These are phyloP conservation scores for Mortierella hygrophila DNA, from an alignment of 192 early-diverging fungal species.

Conservation along the genomic window DNA sequence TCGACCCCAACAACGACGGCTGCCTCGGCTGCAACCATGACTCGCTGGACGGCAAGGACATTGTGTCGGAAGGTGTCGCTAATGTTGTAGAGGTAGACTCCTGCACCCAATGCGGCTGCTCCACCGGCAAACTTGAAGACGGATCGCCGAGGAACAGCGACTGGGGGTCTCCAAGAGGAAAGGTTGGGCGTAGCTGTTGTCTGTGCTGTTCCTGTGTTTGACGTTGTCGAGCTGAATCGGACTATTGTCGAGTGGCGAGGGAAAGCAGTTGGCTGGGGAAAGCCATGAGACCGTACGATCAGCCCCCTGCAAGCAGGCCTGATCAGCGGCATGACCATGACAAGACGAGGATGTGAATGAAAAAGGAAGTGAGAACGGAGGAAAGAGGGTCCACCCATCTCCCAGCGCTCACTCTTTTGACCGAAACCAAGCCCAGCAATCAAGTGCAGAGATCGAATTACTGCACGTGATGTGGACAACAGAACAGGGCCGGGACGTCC, in stretches of 20 bases:
- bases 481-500: not conserved
- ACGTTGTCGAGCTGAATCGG: not conserved
- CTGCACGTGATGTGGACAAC: not conserved
- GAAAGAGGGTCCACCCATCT: not conserved
- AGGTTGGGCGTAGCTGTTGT: not conserved
- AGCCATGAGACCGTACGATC: not conserved
- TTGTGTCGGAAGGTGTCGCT: conserved; percentile 42
- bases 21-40: conserved; percentile 41
- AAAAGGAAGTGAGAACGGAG: not conserved
- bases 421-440: not conserved
- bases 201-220: not conserved
- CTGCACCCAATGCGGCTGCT: conserved; percentile 15
- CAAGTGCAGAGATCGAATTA: not conserved
- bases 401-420: no score
- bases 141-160: conserved; percentile 21
- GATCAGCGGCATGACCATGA: conserved; percentile 10
- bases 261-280: not conserved
- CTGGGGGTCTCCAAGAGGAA: conserved; percentile 7
- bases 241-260: not conserved
- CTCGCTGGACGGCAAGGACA: conserved; percentile 32
- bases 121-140: conserved; percentile 32
- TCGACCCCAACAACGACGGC: conserved; percentile 40
- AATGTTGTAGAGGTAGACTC: conserved; percentile 34
- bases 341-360: not conserved
- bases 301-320: conserved; percentile 27